Evolutionary conservation across 257 asterid genomes (phyloP).

Genomic region (Knoxia roxburghii): DNA sequence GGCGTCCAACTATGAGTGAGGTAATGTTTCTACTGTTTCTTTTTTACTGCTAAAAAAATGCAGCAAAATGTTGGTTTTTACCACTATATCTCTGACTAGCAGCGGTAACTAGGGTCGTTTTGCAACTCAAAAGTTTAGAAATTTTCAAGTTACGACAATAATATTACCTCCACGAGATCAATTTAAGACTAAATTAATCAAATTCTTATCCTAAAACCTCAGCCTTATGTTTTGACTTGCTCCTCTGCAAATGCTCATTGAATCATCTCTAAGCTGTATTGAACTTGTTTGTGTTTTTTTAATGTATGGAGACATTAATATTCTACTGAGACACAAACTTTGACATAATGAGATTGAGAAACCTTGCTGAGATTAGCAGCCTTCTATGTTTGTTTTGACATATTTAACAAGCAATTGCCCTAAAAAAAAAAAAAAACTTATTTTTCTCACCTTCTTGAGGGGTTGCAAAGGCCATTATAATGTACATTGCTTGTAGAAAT

Average conservation of each 20-base stretch:
- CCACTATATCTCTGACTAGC: no score
- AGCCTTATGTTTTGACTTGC: no score
- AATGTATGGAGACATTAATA: conserved; percentile 12
- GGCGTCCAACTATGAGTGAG: conserved; percentile 97
- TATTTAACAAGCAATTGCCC: conserved; percentile 25
- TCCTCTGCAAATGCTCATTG: no score
- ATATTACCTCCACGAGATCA: no score
- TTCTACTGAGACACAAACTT: conserved; percentile 18
- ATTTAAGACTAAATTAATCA: no score
- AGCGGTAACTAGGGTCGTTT: no score
- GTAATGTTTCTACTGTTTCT: conserved; percentile 19
- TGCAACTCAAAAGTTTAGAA: no score
- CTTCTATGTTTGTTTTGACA: conserved; percentile 13
- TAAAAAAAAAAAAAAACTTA: conserved; percentile 19
- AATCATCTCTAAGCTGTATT: no score
- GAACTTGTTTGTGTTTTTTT: no score
- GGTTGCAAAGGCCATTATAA: conserved; percentile 20
- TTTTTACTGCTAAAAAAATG: not conserved
- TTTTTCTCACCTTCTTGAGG: conserved; percentile 21
- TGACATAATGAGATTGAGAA: conserved; percentile 15
- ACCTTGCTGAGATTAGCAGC: conserved; percentile 19
- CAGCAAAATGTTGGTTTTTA: no score
- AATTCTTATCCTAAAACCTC: no score
- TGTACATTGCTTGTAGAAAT: not conserved
- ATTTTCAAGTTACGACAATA: no score